phyloP scores from a whole-genome alignment of 1,284 basidiomycete species.

The Puccinia hordei region DNA sequence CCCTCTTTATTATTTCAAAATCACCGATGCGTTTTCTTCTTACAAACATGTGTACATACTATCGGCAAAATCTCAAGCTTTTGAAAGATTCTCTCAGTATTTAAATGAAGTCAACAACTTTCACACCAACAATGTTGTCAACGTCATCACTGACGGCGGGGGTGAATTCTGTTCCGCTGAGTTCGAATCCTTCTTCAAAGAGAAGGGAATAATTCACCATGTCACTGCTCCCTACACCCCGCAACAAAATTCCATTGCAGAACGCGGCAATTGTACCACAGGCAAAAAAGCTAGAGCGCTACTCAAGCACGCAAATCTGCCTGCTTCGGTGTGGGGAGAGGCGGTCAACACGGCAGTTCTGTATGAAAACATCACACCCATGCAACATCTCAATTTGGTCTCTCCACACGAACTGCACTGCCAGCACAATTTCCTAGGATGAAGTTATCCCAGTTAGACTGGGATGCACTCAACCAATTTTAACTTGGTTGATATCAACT shows the following conservation, averaged over 20 bases:
- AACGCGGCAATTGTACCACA: conserved; percentile 57
- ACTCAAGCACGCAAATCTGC: conserved; percentile 56
- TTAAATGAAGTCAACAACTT: not conserved
- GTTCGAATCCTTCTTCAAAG: too few relatives aligned
- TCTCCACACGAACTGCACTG: not conserved
- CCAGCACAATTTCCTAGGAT: too few relatives aligned
- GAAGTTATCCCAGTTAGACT: too few relatives aligned
- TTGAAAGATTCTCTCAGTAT: too few relatives aligned
- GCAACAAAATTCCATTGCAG: conserved; percentile 58
- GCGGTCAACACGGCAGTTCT: conserved; percentile 58
- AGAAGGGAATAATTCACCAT: too few relatives aligned
- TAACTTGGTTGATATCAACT: too few relatives aligned
- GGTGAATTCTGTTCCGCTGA: too few relatives aligned
- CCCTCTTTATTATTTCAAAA: too few relatives aligned
- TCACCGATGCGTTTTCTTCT: too few relatives aligned
- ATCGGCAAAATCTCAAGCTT: not conserved
- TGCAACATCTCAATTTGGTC: not conserved
- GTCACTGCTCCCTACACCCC: too few relatives aligned
- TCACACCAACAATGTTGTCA: not conserved
- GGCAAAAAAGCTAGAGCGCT: conserved; percentile 56
- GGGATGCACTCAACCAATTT: too few relatives aligned
- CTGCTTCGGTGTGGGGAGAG: conserved; percentile 59
- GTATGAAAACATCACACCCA: conserved; percentile 57
- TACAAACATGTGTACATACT: not conserved
- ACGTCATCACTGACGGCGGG: conserved; percentile 53